phyloP scores from a whole-genome alignment of 2,329 filamentous ascomycete genomes.

The Colletotrichum gloeosporioides region DNA sequence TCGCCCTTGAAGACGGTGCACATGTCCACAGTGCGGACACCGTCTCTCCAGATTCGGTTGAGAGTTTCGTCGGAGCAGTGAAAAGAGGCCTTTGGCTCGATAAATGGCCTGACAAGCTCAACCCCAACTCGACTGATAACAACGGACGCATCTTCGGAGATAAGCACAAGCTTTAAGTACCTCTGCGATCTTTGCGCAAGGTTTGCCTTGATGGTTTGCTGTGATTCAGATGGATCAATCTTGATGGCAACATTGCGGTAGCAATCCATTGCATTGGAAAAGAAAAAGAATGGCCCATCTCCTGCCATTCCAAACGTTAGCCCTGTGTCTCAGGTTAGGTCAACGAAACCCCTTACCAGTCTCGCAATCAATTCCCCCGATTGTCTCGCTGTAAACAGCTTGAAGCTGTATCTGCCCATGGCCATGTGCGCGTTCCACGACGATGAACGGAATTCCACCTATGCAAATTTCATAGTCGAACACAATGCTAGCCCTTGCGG shows the following conservation, averaged over 20 bases:
- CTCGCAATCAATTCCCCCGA: not conserved
- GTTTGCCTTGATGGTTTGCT: not conserved
- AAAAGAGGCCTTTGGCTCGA: not conserved
- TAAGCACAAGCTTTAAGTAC: not conserved
- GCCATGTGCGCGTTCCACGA: not conserved
- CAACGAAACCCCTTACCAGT: not conserved
- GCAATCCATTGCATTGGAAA: conserved; percentile 19
- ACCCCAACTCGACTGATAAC: not conserved
- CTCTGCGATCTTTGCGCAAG: conserved; percentile 1
- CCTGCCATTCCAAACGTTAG: not conserved
- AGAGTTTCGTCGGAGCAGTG: not conserved
- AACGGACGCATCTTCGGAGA: not conserved
- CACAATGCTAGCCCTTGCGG: not conserved
- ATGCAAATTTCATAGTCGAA: conserved; percentile 8
- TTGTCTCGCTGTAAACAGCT: not conserved
- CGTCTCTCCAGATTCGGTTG: conserved; percentile 6
- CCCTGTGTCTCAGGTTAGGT: not conserved
- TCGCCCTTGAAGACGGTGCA: conserved; percentile 10
- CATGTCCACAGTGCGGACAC: conserved; percentile 6
- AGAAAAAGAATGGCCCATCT: conserved; percentile 10
- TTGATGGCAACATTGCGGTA: not conserved
- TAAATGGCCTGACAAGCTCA: not conserved
- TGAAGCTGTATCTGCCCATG: not conserved
- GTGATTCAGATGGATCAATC: not conserved
- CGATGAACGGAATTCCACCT: not conserved